Conservation (phyloP, 306 rosid species). For the Prunus armeniaca region DNA sequence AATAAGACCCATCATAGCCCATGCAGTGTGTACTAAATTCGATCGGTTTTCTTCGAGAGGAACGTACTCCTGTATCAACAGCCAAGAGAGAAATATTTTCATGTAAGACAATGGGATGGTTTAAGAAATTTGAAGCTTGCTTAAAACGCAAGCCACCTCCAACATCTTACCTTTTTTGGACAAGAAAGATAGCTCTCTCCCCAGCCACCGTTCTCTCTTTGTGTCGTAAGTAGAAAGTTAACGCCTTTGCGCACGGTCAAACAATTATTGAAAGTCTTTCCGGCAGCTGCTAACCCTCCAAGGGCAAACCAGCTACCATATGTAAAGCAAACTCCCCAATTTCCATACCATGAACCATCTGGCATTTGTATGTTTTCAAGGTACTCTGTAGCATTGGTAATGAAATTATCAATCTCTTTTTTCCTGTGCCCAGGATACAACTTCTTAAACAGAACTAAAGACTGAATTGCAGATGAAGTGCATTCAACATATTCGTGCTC, state of each 20-base stretch:
- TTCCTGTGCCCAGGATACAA: too few relatives aligned
- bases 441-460: too few relatives aligned
- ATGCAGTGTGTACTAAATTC: slow-evolving; percentile 65
- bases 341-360: slow-evolving; percentile 19
- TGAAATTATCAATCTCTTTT: too few relatives aligned
- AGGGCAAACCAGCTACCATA: too few relatives aligned
- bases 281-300: too few relatives aligned
- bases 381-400: neutral
- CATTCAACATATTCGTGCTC: slow-evolving; percentile 17
- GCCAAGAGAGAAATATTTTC: neutral
- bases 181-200: slow-evolving; percentile 65
- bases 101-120: neutral
- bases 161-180: slow-evolving; percentile 34
- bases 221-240: slow-evolving; percentile 44
- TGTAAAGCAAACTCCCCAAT: too few relatives aligned
- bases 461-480: neutral
- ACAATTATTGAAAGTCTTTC: too few relatives aligned
- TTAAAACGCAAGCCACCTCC: neutral
- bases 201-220: slow-evolving; percentile 67
- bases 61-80: slow-evolving; percentile 31
- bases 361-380: slow-evolving; percentile 3
- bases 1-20: slow-evolving; percentile 69
- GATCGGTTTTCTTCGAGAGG: slow-evolving; percentile 51
- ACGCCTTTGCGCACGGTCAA: slow-evolving; percentile 20
- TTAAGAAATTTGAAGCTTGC: neutral